Evolutionary conservation across 2,329 filamentous ascomycete species (phyloP).

Genomic region (Verticillium klebahnii): DNA sequence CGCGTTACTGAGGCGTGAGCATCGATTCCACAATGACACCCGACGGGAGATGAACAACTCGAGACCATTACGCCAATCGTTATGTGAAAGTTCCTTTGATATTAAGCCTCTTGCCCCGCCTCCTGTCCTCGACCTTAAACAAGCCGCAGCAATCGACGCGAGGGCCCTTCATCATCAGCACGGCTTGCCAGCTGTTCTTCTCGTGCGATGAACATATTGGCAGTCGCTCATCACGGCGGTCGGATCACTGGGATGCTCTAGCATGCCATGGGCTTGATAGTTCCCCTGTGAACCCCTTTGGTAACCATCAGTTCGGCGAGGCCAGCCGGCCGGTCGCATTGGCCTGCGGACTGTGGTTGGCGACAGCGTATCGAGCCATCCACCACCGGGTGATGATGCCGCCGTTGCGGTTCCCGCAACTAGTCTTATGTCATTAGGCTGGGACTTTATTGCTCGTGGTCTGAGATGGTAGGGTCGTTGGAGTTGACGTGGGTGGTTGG

Average conservation of each 20-base stretch:
- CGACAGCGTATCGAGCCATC: neutral
- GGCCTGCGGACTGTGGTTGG: neutral
- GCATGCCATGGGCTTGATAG: no score
- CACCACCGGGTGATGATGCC: neutral
- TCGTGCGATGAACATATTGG: neutral
- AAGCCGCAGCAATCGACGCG: neutral
- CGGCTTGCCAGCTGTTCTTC: neutral
- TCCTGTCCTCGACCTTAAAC: no score
- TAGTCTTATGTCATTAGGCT: neutral
- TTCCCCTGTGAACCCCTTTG: no score
- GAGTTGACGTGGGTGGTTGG: neutral
- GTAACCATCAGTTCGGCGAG: neutral
- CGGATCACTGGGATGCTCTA: no score
- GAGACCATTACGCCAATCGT: no score
- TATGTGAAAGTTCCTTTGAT: no score
- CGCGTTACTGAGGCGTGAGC: no score
- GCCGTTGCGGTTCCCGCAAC: neutral
- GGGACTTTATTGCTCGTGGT: neutral
- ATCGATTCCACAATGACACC: no score
- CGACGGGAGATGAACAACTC: no score
- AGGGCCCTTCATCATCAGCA: no score
- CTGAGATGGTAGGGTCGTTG: neutral
- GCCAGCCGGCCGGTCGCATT: neutral
- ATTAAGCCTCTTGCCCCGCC: no score
- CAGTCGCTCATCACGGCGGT: neutral